Evolutionary conservation across 441 rosid genomes (phyloP).

Genomic region (Populus hybrid): DNA sequence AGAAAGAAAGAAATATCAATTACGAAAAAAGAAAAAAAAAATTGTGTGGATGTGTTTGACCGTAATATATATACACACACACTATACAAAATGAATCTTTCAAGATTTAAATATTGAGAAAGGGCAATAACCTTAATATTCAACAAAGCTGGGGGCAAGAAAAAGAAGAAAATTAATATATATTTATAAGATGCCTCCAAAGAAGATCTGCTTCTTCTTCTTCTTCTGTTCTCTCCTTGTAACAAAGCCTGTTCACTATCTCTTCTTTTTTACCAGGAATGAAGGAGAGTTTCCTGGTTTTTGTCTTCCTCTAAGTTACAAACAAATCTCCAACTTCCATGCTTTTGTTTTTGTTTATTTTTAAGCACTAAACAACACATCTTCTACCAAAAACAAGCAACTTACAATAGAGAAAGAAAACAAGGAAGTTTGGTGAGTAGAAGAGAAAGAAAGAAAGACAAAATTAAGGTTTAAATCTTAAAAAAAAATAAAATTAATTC

Average conservation of each 20-base stretch:
- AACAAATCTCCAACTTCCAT: slow-evolving; percentile 25
- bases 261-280: slow-evolving; percentile 26
- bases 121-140: slow-evolving; percentile 17
- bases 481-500: not conserved
- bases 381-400: not conserved
- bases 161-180: not conserved
- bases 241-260: not conserved
- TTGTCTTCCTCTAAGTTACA: slow-evolving; percentile 32
- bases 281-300: slow-evolving; percentile 39
- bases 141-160: slow-evolving; percentile 17
- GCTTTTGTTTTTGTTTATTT: slow-evolving; percentile 4
- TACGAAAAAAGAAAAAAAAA: too few relatives aligned
- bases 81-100: too few relatives aligned
- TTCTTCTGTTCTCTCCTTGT: not conserved
- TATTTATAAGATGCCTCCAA: slow-evolving; percentile 9
- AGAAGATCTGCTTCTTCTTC: slow-evolving; percentile 12
- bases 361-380: slow-evolving; percentile 1
- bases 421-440: slow-evolving; percentile 25
- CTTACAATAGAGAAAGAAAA: slow-evolving; percentile 18
- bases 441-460: slow-evolving; percentile 14
- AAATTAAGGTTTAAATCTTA: not conserved
- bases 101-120: not conserved
- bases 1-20: too few relatives aligned
- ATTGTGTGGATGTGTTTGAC: not conserved
- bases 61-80: not conserved